Evolutionary conservation across 108 stramenopile species (phyloP).

Genomic region (Cylindrotheca closterium): DNA sequence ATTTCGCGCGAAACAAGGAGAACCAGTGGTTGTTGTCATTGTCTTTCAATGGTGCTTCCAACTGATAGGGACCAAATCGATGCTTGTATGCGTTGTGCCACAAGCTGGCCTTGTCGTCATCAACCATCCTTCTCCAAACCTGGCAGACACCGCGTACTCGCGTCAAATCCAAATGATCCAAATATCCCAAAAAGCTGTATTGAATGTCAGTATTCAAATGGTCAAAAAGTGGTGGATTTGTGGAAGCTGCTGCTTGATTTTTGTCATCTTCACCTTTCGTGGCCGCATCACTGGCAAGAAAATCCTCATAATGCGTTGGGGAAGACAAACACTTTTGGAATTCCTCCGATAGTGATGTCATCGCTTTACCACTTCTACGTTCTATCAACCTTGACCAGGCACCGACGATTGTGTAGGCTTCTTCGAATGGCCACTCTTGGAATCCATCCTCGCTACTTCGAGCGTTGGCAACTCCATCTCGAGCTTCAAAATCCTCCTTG

Average conservation of each 20-base stretch:
- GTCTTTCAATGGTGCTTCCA: neutral
- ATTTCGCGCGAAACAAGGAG: slow-evolving; percentile 1
- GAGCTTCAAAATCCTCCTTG: too few species aligned
- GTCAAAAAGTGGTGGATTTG: neutral
- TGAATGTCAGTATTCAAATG: neutral
- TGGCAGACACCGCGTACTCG: neutral
- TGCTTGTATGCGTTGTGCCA: slow-evolving; percentile 11
- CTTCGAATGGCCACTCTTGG: neutral
- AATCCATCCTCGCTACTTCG: too few species aligned
- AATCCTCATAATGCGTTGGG: neutral
- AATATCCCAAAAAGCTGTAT: neutral
- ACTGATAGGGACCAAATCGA: slow-evolving; percentile 5
- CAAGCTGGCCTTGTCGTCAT: neutral
- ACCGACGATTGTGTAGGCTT: neutral
- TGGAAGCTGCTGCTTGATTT: neutral
- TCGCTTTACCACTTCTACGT: neutral
- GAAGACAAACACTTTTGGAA: neutral
- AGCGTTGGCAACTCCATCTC: too few species aligned
- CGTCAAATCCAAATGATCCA: neutral
- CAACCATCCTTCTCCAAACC: neutral
- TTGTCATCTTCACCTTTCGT: too few species aligned
- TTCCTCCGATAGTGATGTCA: neutral
- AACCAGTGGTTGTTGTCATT: neutral
- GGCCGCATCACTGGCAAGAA: too few species aligned
- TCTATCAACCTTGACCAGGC: neutral